Conservation (phyloP, 257 asterid species). For the Solanum neorickii region DNA sequence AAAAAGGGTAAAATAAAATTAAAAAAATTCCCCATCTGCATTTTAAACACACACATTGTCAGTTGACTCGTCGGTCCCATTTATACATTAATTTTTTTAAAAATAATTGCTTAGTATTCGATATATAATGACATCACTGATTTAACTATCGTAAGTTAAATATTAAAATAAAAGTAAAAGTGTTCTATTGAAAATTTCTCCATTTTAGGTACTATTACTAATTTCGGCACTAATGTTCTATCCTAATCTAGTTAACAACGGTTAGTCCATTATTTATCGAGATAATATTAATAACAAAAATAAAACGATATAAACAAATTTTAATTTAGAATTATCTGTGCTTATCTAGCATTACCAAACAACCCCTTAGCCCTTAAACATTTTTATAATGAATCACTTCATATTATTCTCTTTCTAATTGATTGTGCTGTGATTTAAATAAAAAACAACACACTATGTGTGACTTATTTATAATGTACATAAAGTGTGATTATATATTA, state of each 20-base stretch:
- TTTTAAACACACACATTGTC: neutral
- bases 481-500: neutral
- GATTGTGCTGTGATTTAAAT: neutral
- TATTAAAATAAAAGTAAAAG: accelerated
- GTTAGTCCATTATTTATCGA: too few relatives aligned
- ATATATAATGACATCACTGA: accelerated
- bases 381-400: neutral
- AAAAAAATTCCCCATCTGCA: neutral
- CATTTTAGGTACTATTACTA: neutral
- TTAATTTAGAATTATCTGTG: too few relatives aligned
- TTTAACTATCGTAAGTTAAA: accelerated
- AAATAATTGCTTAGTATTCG: too few relatives aligned
- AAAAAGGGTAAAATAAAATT: neutral
- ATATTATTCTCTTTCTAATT: neutral
- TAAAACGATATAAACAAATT: too few relatives aligned
- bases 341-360: too few relatives aligned
- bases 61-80: neutral
- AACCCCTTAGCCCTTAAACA: too few relatives aligned
- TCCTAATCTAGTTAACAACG: too few relatives aligned
- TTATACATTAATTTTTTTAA: neutral
- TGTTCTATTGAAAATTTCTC: too few relatives aligned
- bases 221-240: too few relatives aligned
- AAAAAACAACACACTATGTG: neutral
- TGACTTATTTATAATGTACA: neutral
- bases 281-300: too few relatives aligned